Evolutionary conservation across 2,329 filamentous ascomycete genomes (phyloP).

Genomic region (Sphaerulina vaccinii): DNA sequence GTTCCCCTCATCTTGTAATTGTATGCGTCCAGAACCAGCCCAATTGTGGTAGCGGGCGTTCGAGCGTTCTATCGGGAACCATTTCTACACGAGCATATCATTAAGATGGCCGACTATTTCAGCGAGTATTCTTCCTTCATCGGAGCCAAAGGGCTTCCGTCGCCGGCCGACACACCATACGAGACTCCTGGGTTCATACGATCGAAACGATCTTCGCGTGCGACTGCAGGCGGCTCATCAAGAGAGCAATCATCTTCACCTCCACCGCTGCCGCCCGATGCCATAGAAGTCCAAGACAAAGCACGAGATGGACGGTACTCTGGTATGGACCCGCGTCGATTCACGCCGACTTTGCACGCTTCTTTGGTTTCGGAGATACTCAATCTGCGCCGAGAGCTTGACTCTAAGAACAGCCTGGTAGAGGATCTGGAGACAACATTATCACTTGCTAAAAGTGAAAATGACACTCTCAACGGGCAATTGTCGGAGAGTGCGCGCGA

Average conservation of each 20-base stretch:
- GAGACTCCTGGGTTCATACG: conserved; percentile 53
- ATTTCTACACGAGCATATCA: background rate
- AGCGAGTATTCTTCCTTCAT: conserved; percentile 45
- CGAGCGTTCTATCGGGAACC: conserved; percentile 1
- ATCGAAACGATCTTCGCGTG: conserved; percentile 64
- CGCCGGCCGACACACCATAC: conserved; percentile 70
- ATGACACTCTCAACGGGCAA: conserved; percentile 65
- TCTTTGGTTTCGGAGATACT: conserved; percentile 94
- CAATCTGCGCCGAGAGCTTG: conserved; percentile 79
- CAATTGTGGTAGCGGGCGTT: conserved; percentile 26
- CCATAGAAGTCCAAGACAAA: conserved; percentile 38
- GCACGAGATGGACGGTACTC: conserved; percentile 56
- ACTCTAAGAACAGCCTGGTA: conserved; percentile 83
- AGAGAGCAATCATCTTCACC: conserved; percentile 65
- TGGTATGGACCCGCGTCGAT: conserved; percentile 82
- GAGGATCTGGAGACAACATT: conserved; percentile 77
- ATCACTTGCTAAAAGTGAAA: conserved; percentile 69
- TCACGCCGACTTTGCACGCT: conserved; percentile 92
- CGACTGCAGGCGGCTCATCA: conserved; percentile 54
- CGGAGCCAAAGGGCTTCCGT: conserved; percentile 62
- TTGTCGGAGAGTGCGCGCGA: conserved; percentile 69
- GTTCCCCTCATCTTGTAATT: conserved; percentile 21
- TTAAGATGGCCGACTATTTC: conserved; percentile 45
- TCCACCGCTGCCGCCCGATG: conserved; percentile 51
- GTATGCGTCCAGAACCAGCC: conserved; percentile 28